Conservation (phyloP, 495 filamentous ascomycete species). For the Talaromyces trachyspermus region DNA sequence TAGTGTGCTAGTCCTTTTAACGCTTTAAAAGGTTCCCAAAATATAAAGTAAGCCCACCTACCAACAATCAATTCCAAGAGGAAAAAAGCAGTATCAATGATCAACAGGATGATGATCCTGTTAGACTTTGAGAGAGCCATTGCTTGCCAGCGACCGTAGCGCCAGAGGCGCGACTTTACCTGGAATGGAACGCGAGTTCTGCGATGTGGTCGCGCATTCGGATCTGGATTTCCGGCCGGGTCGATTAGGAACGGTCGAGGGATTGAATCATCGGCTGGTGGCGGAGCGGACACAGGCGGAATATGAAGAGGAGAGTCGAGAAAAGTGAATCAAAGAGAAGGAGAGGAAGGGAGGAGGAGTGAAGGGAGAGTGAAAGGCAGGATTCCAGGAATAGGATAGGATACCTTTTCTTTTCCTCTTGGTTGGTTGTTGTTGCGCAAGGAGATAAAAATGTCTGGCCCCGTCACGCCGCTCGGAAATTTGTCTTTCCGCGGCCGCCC, state of each 20-base stretch:
- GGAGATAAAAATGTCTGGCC: no score
- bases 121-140: conserved; percentile 93
- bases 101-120: conserved; percentile 86
- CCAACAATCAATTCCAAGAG: conserved; percentile 77
- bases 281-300: background rate
- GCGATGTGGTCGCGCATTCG: background rate
- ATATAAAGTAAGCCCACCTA: conserved; percentile 28
- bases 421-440: no score
- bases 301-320: background rate
- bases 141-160: background rate
- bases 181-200: background rate
- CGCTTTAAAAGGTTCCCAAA: no score
- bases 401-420: no score
- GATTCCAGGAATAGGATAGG: no score
- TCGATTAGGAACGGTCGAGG: no score
- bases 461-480: no score
- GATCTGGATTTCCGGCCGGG: background rate
- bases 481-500: no score
- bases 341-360: background rate
- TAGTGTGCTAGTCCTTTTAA: background rate
- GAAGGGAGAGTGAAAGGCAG: background rate
- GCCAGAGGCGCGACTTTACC: background rate
- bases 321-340: background rate
- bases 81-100: conserved; percentile 85
- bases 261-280: no score